Conservation (phyloP, 805 yeast genomes). For the Ogataea wickerhamii region DNA sequence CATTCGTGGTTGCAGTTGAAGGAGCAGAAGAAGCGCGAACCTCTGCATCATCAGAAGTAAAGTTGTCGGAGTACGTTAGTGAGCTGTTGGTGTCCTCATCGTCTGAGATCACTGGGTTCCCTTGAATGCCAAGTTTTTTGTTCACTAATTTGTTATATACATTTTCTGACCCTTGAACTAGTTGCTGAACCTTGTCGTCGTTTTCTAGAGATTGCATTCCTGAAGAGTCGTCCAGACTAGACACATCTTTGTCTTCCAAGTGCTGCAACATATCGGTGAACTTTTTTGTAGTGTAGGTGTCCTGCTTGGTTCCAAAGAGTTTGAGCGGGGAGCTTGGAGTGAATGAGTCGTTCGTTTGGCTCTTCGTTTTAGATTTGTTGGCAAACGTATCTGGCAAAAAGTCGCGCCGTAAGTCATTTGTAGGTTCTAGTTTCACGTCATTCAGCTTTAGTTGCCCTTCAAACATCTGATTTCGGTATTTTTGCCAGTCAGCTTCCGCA, state of each 20-base stretch:
- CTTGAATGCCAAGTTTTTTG: slow-evolving; percentile 8
- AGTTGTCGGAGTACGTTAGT: slow-evolving; percentile 23
- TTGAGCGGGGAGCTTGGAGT: slow-evolving; percentile 31
- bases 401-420: slow-evolving; percentile 11
- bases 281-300: slow-evolving; percentile 30
- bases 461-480: slow-evolving; percentile 22
- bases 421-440: slow-evolving; percentile 20
- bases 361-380: slow-evolving; percentile 19
- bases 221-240: not conserved
- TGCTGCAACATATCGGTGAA: slow-evolving; percentile 26
- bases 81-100: slow-evolving; percentile 8
- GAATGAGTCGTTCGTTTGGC: slow-evolving; percentile 21
- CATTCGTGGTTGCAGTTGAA: slow-evolving; percentile 19
- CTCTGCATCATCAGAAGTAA: slow-evolving; percentile 31
- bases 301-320: slow-evolving; percentile 28
- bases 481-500: slow-evolving; percentile 30
- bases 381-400: slow-evolving; percentile 31
- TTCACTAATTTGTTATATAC: slow-evolving; percentile 17
- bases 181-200: slow-evolving; percentile 17
- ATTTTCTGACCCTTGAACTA: slow-evolving; percentile 21
- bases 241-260: slow-evolving; percentile 6
- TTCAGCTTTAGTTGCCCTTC: slow-evolving; percentile 20
- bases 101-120: not conserved
- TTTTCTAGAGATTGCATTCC: slow-evolving; percentile 6
- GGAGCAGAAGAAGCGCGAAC: slow-evolving; percentile 19